Evolutionary conservation across 2,329 filamentous ascomycete species (phyloP).

Genomic region (Conoideocrella luteorostrata): DNA sequence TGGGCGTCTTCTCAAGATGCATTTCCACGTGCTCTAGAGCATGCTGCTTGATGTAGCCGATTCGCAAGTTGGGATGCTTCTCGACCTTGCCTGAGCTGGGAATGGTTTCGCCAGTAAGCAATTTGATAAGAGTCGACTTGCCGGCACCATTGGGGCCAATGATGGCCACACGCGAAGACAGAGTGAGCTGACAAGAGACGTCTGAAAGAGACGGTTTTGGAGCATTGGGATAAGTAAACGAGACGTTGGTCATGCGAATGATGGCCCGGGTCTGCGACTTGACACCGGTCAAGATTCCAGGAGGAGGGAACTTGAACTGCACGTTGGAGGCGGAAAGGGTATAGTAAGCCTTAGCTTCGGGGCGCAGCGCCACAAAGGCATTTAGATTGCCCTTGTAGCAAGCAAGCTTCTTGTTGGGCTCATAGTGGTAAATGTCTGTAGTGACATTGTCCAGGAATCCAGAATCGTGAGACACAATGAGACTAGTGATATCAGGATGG

Average conservation of each 20-base stretch:
- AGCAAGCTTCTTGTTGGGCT: conserved; percentile 86
- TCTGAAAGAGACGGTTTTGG: conserved; percentile 81
- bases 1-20: conserved; percentile 98
- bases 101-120: conserved; percentile 87
- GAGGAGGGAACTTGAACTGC: conserved; percentile 96
- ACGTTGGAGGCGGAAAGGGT: conserved; percentile 82
- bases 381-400: conserved; percentile 78
- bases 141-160: conserved; percentile 97
- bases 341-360: conserved; percentile 97
- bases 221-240: conserved; percentile 88
- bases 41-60: conserved; percentile 99
- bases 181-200: conserved; percentile 77
- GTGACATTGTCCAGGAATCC: conserved; percentile 95
- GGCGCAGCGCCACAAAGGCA: conserved; percentile 79
- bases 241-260: conserved; percentile 86
- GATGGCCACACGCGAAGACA: conserved; percentile 91
- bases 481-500: conserved; percentile 92
- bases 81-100: conserved; percentile 82
- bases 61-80: conserved; percentile 97
- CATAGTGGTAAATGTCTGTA: conserved; percentile 98
- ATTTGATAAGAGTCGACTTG: conserved; percentile 96
- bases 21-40: conserved; percentile 98
- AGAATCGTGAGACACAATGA: conserved; percentile 98
- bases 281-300: conserved; percentile 88
- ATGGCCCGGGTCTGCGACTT: conserved; percentile 93